These are phyloP conservation scores for Yarrowia bubula DNA, from an alignment of 805 yeast species.

Conservation along the genomic window DNA sequence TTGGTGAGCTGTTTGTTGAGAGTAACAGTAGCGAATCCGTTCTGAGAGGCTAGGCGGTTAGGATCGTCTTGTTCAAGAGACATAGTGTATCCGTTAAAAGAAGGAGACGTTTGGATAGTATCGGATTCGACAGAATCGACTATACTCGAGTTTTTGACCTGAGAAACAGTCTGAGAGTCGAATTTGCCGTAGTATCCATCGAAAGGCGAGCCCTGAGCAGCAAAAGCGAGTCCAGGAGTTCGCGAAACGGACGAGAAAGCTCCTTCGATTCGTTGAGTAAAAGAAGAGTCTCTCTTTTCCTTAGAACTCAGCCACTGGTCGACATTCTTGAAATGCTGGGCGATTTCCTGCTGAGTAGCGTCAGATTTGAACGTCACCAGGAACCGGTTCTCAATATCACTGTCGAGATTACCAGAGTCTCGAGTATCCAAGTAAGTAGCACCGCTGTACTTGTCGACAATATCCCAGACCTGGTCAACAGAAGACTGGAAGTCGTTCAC, in stretches of 20 bases:
- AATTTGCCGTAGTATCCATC: conserved; percentile 21
- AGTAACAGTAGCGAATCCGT: neutral
- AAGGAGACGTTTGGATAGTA: conserved; percentile 2
- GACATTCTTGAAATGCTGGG: neutral
- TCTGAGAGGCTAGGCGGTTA: neutral
- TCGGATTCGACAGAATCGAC: neutral
- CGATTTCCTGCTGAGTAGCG: conserved; percentile 16
- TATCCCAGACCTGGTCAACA: neutral
- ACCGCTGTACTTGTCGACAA: neutral
- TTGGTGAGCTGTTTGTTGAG: conserved; percentile 53
- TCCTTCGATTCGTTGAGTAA: neutral
- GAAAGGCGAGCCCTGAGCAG: neutral
- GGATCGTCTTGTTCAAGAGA: neutral
- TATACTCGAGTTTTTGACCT: neutral
- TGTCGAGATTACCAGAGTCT: neutral
- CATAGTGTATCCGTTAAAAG: neutral
- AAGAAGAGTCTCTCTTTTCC: neutral
- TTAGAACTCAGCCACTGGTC: conserved; percentile 1
- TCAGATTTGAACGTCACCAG: neutral
- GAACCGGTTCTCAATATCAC: neutral
- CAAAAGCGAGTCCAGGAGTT: neutral
- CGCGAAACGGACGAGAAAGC: conserved; percentile 2
- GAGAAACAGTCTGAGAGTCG: neutral
- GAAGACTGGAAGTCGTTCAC: neutral
- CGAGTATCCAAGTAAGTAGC: neutral